phyloP scores from a whole-genome alignment of 108 stramenopile genomes.

The Mediolabrus comicus region DNA sequence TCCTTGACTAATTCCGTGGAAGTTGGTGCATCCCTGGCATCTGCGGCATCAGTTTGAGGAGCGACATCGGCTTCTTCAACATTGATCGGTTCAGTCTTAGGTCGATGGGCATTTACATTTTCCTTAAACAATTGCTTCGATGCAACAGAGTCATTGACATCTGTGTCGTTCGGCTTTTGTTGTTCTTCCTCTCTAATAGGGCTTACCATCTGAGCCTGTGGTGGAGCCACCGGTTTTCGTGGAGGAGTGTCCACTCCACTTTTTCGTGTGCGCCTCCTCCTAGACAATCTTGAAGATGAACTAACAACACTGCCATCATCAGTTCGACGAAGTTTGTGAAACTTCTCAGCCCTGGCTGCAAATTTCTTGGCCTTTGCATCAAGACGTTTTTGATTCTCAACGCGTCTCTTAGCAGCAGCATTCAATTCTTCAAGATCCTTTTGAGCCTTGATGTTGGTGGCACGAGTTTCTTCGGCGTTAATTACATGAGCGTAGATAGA shows the following conservation, averaged over 20 bases:
- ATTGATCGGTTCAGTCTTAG: too few species aligned
- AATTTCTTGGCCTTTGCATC: constrained; percentile 39
- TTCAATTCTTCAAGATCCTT: constrained; percentile 27
- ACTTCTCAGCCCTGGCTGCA: constrained; percentile 37
- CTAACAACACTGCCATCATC: constrained; percentile 40
- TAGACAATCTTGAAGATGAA: constrained; percentile 1
- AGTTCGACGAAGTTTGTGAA: constrained; percentile 38
- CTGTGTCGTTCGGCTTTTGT: too few species aligned
- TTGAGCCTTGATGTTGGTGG: constrained; percentile 21
- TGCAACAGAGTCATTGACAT: not conserved
- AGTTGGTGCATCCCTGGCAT: not conserved
- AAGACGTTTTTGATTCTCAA: constrained; percentile 29
- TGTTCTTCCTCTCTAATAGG: too few species aligned
- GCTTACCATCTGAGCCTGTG: too few species aligned
- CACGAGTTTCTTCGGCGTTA: constrained; percentile 33
- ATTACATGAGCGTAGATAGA: constrained; percentile 30
- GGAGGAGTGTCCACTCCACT: not conserved
- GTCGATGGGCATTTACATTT: too few species aligned
- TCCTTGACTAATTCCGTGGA: not conserved
- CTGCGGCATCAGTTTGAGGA: not conserved
- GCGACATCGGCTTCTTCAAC: too few species aligned
- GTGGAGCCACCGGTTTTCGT: not conserved
- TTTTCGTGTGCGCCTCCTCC: not conserved
- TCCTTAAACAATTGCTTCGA: not conserved
- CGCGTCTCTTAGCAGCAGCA: constrained; percentile 18